These are phyloP conservation scores for Rubroboletus pulcherrimus DNA, from an alignment of 768 basidiomycete genomes.

Conservation along the genomic window DNA sequence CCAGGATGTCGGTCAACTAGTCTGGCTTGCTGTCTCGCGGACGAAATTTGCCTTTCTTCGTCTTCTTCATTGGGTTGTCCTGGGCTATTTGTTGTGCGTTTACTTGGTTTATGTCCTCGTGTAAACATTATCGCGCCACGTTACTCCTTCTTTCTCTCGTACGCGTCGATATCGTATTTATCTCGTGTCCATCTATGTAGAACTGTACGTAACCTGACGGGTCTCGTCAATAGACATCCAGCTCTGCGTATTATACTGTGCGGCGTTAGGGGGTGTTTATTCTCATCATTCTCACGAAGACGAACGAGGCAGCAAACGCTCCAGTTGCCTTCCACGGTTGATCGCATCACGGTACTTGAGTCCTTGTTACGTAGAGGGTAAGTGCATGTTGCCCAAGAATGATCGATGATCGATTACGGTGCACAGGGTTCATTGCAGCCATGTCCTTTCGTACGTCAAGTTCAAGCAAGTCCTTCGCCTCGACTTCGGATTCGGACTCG, in stretches of 20 bases:
- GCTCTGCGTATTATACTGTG: background rate
- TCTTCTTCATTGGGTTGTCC: background rate
- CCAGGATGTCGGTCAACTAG: background rate
- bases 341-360: background rate
- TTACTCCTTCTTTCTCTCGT: background rate
- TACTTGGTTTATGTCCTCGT: background rate
- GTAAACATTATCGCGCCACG: background rate
- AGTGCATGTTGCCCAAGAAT: background rate
- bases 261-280: constrained; percentile 7
- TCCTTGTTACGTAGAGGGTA: constrained; percentile 3
- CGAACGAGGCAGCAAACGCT: background rate
- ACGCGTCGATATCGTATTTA: background rate
- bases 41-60: too few species aligned
- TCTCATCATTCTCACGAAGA: constrained; percentile 25
- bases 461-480: background rate
- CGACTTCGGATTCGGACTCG: constrained; percentile 14
- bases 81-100: background rate
- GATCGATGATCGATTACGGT: background rate
- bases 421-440: background rate
- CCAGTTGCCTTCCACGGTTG: background rate
- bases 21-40: background rate
- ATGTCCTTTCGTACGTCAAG: constrained; percentile 7
- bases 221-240: background rate
- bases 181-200: background rate
- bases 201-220: background rate